These are phyloP conservation scores for Carex parvula DNA, from an alignment of 176 grass and related monocot species.

Conservation along the genomic window DNA sequence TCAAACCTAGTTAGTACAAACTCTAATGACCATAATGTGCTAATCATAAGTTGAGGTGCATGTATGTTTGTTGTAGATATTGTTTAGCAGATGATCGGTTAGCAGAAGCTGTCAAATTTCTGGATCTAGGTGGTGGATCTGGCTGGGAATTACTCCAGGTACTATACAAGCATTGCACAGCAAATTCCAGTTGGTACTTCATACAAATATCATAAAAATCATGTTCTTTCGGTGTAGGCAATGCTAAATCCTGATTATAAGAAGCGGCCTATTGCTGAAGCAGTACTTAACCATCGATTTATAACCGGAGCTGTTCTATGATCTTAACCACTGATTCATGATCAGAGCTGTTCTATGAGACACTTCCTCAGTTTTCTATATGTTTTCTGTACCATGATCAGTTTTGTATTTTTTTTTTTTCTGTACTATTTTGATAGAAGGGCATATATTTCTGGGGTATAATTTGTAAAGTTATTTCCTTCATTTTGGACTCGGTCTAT, in stretches of 20 bases:
- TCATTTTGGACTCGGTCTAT: neutral
- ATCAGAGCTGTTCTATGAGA: constrained; percentile 31
- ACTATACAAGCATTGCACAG: constrained; percentile 14
- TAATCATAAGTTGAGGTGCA: constrained; percentile 16
- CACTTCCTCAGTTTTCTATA: neutral
- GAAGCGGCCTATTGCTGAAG: constrained; percentile 59
- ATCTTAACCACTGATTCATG: constrained; percentile 67
- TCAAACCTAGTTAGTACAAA: neutral
- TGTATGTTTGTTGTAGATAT: constrained; percentile 45
- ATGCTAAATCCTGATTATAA: constrained; percentile 88
- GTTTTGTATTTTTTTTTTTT: neutral
- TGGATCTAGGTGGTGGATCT: constrained; percentile 71
- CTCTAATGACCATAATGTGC: neutral
- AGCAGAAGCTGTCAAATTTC: constrained; percentile 68
- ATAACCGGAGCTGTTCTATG: constrained; percentile 47
- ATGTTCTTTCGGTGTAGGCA: constrained; percentile 36
- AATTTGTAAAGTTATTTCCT: neutral
- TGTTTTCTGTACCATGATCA: neutral
- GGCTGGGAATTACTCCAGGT: constrained; percentile 96
- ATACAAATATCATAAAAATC: neutral
- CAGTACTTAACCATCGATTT: constrained; percentile 88
- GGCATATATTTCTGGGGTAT: neutral
- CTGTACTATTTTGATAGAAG: neutral
- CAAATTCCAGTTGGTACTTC: neutral
- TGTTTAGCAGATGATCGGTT: constrained; percentile 71